A percentile compares a stretch with the other conserved stretches of the same genome.
phyloP scores from a whole-genome alignment of 371 early-diverging fungal species.

The Actinomortierella ambigua region DNA sequence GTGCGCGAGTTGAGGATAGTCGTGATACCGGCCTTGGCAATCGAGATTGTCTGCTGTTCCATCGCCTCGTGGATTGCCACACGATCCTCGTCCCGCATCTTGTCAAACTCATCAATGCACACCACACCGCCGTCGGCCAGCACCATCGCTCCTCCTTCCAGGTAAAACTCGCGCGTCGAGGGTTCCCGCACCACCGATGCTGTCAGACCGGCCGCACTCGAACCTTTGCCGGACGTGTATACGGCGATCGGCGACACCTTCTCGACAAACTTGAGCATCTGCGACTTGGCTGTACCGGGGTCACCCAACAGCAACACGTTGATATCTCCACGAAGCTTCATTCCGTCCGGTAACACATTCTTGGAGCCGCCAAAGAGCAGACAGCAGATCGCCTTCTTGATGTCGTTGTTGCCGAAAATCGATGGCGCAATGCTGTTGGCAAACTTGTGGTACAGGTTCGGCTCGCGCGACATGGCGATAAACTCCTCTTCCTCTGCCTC shows the following conservation, averaged over 20 bases:
- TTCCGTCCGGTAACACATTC: constrained; percentile 94
- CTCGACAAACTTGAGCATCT: constrained; percentile 98
- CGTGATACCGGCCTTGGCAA: constrained; percentile 99
- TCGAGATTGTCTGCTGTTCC: constrained; percentile 99
- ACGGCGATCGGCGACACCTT: constrained; percentile 97
- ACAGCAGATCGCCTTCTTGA: constrained; percentile 98
- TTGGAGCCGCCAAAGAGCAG: constrained; percentile 98
- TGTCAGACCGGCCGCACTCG: constrained; percentile 99
- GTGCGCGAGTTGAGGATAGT: constrained; percentile 99
- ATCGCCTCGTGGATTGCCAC: constrained; percentile 99
- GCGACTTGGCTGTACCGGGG: constrained; percentile 99
- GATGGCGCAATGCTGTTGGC: constrained; percentile 95
- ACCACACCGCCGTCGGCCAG: constrained; percentile 99
- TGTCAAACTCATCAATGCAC: constrained; percentile 99
- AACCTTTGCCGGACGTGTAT: constrained; percentile 98
- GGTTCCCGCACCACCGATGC: constrained; percentile 96
- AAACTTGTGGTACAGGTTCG: constrained; percentile 89
- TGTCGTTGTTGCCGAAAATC: constrained; percentile 94
- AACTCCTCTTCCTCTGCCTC: constrained; percentile 94
- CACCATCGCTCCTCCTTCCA: constrained; percentile 99
- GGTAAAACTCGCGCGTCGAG: constrained; percentile 91
- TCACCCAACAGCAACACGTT: constrained; percentile 99
- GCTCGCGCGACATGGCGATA: constrained; percentile 83
- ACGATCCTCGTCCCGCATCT: constrained; percentile 99
- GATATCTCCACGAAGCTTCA: constrained; percentile 98